These are phyloP conservation scores for Lentithecium fluviatile DNA, from an alignment of 495 filamentous ascomycete genomes.

Conservation along the genomic window DNA sequence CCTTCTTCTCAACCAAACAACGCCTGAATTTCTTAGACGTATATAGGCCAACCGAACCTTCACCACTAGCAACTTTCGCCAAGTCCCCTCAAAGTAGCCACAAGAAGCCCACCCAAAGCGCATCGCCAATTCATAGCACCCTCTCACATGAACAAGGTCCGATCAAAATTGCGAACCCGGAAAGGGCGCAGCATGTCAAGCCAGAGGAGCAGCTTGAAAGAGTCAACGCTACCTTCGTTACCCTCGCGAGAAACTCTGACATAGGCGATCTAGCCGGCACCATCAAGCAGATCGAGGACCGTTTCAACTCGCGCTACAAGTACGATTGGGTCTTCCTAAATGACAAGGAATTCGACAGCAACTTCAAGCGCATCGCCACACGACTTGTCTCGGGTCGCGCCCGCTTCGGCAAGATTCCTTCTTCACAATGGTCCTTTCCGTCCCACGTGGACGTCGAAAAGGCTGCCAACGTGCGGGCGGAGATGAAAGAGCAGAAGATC, in stretches of 20 bases:
- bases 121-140: too few relatives aligned
- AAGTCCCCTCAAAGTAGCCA: too few relatives aligned
- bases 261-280: constrained; percentile 92
- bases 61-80: too few relatives aligned
- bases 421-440: constrained; percentile 51
- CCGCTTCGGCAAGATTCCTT: constrained; percentile 66
- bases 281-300: constrained; percentile 90
- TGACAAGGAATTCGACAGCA: constrained; percentile 84
- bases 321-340: constrained; percentile 99
- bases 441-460: constrained; percentile 54
- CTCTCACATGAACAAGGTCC: not conserved
- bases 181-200: not conserved
- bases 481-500: constrained; percentile 47
- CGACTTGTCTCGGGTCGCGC: constrained; percentile 82
- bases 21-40: too few relatives aligned
- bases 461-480: constrained; percentile 55
- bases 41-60: too few relatives aligned
- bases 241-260: constrained; percentile 84
- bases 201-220: not conserved
- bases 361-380: constrained; percentile 85
- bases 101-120: too few relatives aligned
- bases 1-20: too few relatives aligned
- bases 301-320: constrained; percentile 89
- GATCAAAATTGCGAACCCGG: not conserved
- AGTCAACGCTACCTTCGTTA: constrained; percentile 93